Evolutionary conservation across 202 grass and related monocot genomes (phyloP).

Genomic region (Setaria viridis): DNA sequence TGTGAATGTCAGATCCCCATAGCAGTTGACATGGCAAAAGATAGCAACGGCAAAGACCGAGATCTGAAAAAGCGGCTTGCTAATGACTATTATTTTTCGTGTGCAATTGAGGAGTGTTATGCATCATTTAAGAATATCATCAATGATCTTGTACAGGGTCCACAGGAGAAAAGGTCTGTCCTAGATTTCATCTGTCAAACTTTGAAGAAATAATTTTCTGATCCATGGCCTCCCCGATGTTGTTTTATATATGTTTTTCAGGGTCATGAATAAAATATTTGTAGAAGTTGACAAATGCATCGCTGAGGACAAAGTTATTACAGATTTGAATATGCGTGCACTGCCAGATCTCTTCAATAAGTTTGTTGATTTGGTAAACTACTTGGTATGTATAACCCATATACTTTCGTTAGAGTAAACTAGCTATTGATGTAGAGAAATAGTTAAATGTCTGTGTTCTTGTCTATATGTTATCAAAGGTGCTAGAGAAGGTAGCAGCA

Average conservation of each 20-base stretch:
- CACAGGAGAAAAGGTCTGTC: slow-evolving; percentile 61
- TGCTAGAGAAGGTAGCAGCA: neutral
- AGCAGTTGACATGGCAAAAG: slow-evolving; percentile 95
- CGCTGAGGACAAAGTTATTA: slow-evolving; percentile 56
- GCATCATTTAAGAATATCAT: slow-evolving; percentile 83
- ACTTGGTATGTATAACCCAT: slow-evolving; percentile 67
- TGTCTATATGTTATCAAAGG: neutral
- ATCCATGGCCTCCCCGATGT: slow-evolving; percentile 31
- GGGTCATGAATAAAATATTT: slow-evolving; percentile 82
- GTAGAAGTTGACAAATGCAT: slow-evolving; percentile 66
- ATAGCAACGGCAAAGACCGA: slow-evolving; percentile 68
- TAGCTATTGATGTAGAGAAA: slow-evolving; percentile 15
- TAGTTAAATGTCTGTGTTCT: neutral
- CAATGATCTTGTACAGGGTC: slow-evolving; percentile 70
- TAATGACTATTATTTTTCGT: slow-evolving; percentile 79
- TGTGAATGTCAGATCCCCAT: slow-evolving; percentile 73
- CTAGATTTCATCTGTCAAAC: slow-evolving; percentile 33
- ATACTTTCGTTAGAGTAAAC: slow-evolving; percentile 5
- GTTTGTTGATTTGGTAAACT: slow-evolving; percentile 68
- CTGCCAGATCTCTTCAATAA: slow-evolving; percentile 77
- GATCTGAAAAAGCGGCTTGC: slow-evolving; percentile 80
- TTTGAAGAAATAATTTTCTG: slow-evolving; percentile 37
- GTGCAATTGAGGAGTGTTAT: slow-evolving; percentile 90
- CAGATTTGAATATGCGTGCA: slow-evolving; percentile 66
- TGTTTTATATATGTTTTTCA: slow-evolving; percentile 57